Conservation (phyloP, 208 protist genomes). For the Vickermania ingenoplastis region DNA sequence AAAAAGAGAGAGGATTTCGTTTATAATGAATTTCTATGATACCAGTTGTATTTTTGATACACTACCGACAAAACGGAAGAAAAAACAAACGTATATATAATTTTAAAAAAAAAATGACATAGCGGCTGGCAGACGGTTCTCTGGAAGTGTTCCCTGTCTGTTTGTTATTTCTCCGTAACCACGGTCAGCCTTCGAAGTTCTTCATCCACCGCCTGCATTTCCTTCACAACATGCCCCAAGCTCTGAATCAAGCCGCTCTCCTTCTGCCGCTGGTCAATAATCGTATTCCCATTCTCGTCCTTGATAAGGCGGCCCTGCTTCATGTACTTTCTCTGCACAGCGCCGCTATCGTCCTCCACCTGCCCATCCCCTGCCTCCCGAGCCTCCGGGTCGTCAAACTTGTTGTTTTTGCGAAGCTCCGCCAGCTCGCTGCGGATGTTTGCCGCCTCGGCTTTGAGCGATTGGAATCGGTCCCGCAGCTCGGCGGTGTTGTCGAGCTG, state of each 20-base stretch:
- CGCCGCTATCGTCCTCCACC: constrained; percentile 3
- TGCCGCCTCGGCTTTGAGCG: constrained; percentile 28
- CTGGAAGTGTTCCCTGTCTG: no score
- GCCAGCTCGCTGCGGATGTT: constrained; percentile 41
- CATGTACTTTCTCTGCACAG: neutral
- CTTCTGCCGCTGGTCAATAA: constrained; percentile 31
- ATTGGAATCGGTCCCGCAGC: constrained; percentile 57
- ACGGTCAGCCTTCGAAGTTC: constrained; percentile 31
- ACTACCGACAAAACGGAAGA: no score
- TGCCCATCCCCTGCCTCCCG: neutral
- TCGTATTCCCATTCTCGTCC: constrained; percentile 13
- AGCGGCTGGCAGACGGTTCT: no score
- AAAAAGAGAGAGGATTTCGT: no score
- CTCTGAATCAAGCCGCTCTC: constrained; percentile 37
- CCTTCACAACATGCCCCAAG: constrained; percentile 32
- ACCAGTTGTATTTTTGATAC: no score
- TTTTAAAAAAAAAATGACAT: no score
- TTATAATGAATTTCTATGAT: no score
- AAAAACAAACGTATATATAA: no score
- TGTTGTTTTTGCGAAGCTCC: constrained; percentile 11
- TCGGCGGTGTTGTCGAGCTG: constrained; percentile 34
- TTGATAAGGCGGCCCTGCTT: constrained; percentile 7
- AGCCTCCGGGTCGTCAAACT: neutral
- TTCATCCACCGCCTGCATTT: constrained; percentile 70
- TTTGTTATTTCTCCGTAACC: no score